Base-by-base conservation (phyloP, 2,329 filamentous ascomycete genomes). In the Xylariaceae sp. region DNA sequence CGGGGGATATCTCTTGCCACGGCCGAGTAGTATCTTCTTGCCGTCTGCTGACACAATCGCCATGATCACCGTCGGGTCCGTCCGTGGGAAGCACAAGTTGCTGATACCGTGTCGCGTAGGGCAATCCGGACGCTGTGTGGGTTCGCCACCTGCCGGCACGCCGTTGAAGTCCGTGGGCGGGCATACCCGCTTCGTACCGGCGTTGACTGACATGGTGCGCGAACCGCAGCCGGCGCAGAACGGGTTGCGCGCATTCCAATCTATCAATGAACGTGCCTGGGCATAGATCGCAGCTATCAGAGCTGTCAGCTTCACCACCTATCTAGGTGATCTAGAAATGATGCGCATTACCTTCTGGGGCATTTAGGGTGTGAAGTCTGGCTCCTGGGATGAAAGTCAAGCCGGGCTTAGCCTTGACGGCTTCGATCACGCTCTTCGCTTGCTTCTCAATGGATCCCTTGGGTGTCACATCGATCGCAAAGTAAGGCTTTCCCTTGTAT, bases 21-120 rank as follows among this genome's bases (percentile, higher is more conserved):
- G 87, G 44, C 94, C 94, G 0, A 99, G 87, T 6, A 99, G 83
- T 45, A 96, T 77, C 62, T 85, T 84, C 65, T 87, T 82, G 53
- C 88, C 88, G 67, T 95, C 90, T 54, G 87, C 80, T 56, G 89
- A 95, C 37, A 97, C 84, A 9, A 97, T 88, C 0, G 92, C 93
- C 76, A 95, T 92, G 75, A 99, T 99, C 73, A 97, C 92, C 34
- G 91, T 96, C 0, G 92, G 92, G 68, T 97, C 92, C 1, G 93
- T 97, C 54, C 92, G 85, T 2, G 93, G 93, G 79, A 97, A 97
- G 70, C 83, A 88, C 56, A 97, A 81, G 75, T 99, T 99, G 37
- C 92, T 96, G 51, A 99, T 78, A 30, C 90, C 92, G 45, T 85
- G 88, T 56, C 94, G 85, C 0, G 92, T 95, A 6, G 84, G 86